Evolutionary conservation across 345 rosid genomes (phyloP), one percentile per base, ranked within the genome.

Genomic region (Murraya koenigii): DNA sequence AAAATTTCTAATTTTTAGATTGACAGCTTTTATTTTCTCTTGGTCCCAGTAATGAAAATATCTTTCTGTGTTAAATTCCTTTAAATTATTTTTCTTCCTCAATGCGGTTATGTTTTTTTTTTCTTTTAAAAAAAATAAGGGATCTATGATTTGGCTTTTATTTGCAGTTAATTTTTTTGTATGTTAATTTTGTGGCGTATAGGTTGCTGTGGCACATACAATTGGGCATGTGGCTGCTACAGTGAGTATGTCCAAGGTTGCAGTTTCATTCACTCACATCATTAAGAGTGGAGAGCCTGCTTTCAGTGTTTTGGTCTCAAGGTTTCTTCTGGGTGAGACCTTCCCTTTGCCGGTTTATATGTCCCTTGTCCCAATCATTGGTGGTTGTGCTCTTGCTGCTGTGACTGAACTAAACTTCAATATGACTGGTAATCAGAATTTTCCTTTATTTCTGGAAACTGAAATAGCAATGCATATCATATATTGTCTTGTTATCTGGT

Each of bases 211-310:
- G 85, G 99, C 99, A 23, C 99, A 96, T 69, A 92, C 99, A 71
- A 94, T 96, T 75, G 99, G 98, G 81, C 99, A 96, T 85, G 99
- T 96, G 68, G 99, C 99, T 36, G 99, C 98, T 59, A 96, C 99
- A 0, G 99, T 96, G 84, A 96, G 99, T 74, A 96, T 96, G 98
- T 96, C 99, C 26, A 96, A 96, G 86, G 99, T 96, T 80, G 99
- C 99, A n/a, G 98, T 96, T 60, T 96, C 99, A 3, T 96, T 96
- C 87, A 96, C 99, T 28, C 99, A 96, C 78, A 94, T 96, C 80
- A 94, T 96, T 83, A 96, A 96, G 89, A 96, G 99, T 82, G 99
- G 97, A 32, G 98, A 96, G 79, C 99, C 97, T 0, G 99, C 99
- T 49, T 96, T 96, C 87, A 96, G 97, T 35, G 99, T 96, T 9